These are phyloP conservation scores for Komagataella pastoris DNA, from an alignment of 805 yeast species.

Conservation along the genomic window DNA sequence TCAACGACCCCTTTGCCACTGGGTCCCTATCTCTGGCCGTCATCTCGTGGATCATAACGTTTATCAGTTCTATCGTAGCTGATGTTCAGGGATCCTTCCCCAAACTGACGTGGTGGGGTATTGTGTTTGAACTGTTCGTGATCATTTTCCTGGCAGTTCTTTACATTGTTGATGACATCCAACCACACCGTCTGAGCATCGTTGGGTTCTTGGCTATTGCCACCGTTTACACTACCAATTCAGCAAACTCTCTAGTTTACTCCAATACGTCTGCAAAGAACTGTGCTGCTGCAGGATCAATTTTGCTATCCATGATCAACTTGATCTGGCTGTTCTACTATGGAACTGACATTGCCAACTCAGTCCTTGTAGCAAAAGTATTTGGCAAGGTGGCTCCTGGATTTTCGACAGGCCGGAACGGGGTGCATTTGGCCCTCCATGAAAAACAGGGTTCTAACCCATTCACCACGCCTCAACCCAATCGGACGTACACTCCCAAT, in stretches of 20 bases:
- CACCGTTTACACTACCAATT: constrained; percentile 73
- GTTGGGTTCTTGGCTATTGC: constrained; percentile 55
- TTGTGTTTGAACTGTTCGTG: constrained; percentile 62
- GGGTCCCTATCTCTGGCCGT: constrained; percentile 64
- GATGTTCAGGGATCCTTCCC: constrained; percentile 40
- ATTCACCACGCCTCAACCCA: not conserved
- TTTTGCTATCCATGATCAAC: constrained; percentile 69
- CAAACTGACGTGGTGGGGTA: constrained; percentile 92
- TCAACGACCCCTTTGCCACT: constrained; percentile 64
- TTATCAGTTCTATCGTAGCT: constrained; percentile 72
- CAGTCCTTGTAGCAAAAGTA: not conserved
- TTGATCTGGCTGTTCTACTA: constrained; percentile 78
- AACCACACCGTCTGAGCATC: constrained; percentile 49
- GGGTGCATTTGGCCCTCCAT: constrained; percentile 67
- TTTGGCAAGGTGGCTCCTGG: constrained; percentile 26
- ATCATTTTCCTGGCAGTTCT: constrained; percentile 35
- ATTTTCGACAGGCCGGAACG: constrained; percentile 73
- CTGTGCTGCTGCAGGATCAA: constrained; percentile 90
- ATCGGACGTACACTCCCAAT: constrained; percentile 12
- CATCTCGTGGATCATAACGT: constrained; percentile 77
- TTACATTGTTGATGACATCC: constrained; percentile 50
- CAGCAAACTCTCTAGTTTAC: constrained; percentile 72
- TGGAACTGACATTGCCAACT: constrained; percentile 50
- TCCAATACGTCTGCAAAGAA: constrained; percentile 47
- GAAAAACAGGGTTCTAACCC: not conserved